These are phyloP conservation scores for Canariomyces notabilis DNA, from an alignment of 2,329 filamentous ascomycete genomes.

Conservation along the genomic window DNA sequence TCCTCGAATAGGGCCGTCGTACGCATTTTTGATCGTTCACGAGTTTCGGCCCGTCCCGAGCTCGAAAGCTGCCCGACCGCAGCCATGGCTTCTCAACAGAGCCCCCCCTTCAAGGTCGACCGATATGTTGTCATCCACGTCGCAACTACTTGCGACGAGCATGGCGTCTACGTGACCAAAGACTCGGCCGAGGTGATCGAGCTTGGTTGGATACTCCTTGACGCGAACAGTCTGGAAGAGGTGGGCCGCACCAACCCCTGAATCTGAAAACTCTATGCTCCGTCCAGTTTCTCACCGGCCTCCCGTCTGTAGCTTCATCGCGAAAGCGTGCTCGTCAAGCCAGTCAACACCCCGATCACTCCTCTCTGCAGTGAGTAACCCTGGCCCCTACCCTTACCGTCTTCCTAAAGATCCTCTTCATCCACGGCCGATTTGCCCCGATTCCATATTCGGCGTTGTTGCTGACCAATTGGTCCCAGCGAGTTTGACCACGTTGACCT, in stretches of 20 bases:
- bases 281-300: constrained; percentile 16
- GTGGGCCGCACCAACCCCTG: constrained; percentile 46
- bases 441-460: constrained; percentile 11
- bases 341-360: constrained; percentile 97
- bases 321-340: constrained; percentile 95
- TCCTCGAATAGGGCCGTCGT: constrained; percentile 16
- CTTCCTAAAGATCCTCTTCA: background rate
- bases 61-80: constrained; percentile 11
- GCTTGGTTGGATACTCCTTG: constrained; percentile 94
- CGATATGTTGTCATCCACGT: constrained; percentile 98
- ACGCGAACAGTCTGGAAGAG: constrained; percentile 88
- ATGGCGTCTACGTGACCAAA: constrained; percentile 98
- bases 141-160: constrained; percentile 97
- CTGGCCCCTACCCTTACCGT: constrained; percentile 12
- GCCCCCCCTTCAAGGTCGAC: constrained; percentile 70
- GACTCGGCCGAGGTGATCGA: constrained; percentile 99
- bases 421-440: constrained; percentile 10
- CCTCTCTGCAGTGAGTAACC: constrained; percentile 94
- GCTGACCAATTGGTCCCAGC: constrained; percentile 48
- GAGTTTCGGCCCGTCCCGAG: constrained; percentile 11
- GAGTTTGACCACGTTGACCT: constrained; percentile 94
- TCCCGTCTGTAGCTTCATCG: constrained; percentile 66
- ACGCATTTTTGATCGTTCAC: constrained; percentile 7
- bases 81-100: constrained; percentile 43
- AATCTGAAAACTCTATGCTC: constrained; percentile 16